Conservation (phyloP, 306 rosid genomes). For the Trifolium subterraneum region DNA sequence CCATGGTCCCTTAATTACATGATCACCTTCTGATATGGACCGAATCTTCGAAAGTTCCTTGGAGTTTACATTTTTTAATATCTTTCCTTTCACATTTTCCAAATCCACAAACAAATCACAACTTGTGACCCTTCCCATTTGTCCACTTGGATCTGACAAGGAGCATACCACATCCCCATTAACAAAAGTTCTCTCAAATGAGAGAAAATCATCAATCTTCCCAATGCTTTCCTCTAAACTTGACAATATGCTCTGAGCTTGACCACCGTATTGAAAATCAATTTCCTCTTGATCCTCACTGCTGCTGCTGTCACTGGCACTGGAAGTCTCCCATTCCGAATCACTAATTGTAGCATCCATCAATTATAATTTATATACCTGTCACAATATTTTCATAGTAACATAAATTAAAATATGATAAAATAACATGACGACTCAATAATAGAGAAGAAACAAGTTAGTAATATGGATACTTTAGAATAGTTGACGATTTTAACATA, state of each 20-base stretch:
- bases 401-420: conserved; percentile 27
- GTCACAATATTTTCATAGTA: conserved; percentile 37
- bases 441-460: conserved; percentile 29
- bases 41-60: conserved; percentile 65
- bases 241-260: conserved; percentile 82
- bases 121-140: conserved; percentile 79
- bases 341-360: conserved; percentile 71
- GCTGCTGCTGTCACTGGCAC: conserved; percentile 79
- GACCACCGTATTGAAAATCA: conserved; percentile 70
- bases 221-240: conserved; percentile 88
- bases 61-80: conserved; percentile 63
- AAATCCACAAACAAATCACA: conserved; percentile 75
- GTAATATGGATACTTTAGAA: neutral
- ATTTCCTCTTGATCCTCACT: conserved; percentile 81
- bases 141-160: conserved; percentile 73
- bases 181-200: conserved; percentile 79
- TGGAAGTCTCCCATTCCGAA: conserved; percentile 90
- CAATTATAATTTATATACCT: conserved; percentile 50
- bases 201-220: conserved; percentile 87
- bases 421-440: neutral
- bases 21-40: conserved; percentile 76
- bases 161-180: conserved; percentile 87
- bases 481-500: conserved; percentile 17
- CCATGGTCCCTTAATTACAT: conserved; percentile 82
- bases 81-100: conserved; percentile 68